Percentiles rank a stretch among this genome's conserved stretches.
These are phyloP conservation scores for Xylaria bambusicola DNA, from an alignment of 495 filamentous ascomycete species.

Conservation along the genomic window DNA sequence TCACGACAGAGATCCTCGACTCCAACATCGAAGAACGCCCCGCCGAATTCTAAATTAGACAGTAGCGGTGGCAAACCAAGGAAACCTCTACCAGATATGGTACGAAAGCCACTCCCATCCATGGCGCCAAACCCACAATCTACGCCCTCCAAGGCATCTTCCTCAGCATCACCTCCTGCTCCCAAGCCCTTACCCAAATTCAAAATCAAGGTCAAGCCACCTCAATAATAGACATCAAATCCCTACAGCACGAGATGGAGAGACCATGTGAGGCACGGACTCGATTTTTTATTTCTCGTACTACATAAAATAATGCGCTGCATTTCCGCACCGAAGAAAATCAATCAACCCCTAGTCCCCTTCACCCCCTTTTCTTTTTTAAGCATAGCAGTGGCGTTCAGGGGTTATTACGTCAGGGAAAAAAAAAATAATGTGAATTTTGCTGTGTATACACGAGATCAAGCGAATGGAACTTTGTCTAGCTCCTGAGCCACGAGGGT, in stretches of 20 bases:
- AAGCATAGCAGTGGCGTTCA: slow-evolving; percentile 21
- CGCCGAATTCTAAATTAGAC: not conserved
- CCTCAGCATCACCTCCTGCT: slow-evolving; percentile 21
- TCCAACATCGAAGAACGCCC: slow-evolving; percentile 6
- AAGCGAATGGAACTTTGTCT: not conserved
- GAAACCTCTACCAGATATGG: slow-evolving; percentile 36
- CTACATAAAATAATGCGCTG: slow-evolving; percentile 4
- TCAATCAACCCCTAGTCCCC: not conserved
- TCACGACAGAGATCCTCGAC: slow-evolving; percentile 21
- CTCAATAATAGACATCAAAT: not conserved
- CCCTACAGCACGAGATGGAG: not conserved
- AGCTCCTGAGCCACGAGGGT: not conserved
- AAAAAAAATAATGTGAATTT: not conserved
- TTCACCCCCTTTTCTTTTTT: not conserved
- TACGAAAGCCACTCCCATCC: slow-evolving; percentile 43
- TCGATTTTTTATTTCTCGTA: not conserved
- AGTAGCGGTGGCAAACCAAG: slow-evolving; percentile 26
- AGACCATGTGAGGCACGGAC: not conserved
- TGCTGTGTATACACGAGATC: not conserved
- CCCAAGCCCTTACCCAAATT: slow-evolving; percentile 30
- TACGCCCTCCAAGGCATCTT: slow-evolving; percentile 25
- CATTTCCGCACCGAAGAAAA: not conserved
- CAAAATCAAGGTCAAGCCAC: slow-evolving; percentile 42
- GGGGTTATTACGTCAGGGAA: not conserved
- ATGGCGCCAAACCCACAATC: slow-evolving; percentile 28